These are phyloP conservation scores for Termitomyces sp. DNA, from an alignment of 768 basidiomycete genomes.

Conservation along the genomic window DNA sequence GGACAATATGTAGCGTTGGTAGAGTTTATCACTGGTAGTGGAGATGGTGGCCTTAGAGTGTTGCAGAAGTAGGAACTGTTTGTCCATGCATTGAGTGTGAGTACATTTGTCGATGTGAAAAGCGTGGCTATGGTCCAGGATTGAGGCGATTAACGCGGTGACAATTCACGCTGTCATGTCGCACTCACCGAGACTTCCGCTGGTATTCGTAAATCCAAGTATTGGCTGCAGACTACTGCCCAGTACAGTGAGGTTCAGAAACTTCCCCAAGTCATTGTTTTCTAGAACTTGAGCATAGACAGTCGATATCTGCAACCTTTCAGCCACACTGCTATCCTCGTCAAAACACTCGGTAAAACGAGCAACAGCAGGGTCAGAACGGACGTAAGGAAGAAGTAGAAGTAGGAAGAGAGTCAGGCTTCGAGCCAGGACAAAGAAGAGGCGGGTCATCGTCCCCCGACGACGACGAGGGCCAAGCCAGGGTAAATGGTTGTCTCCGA, in stretches of 20 bases:
- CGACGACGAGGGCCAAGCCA: conserved; percentile 12
- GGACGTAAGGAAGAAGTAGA: conserved; percentile 18
- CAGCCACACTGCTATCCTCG: conserved; percentile 34
- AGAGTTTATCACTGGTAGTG: conserved; percentile 47
- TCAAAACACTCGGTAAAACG: conserved; percentile 69
- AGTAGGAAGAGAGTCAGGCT: conserved; percentile 21
- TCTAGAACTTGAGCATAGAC: conserved; percentile 71
- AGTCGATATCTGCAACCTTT: conserved; percentile 61
- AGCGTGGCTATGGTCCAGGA: conserved; percentile 59
- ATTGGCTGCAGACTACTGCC: conserved; percentile 61
- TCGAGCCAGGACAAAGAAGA: conserved; percentile 13
- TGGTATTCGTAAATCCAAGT: conserved; percentile 52
- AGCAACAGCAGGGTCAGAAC: conserved; percentile 58
- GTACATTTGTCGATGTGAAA: conserved; percentile 76
- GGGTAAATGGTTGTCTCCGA: conserved; percentile 2
- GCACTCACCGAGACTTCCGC: conserved; percentile 61
- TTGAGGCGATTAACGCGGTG: conserved; percentile 13
- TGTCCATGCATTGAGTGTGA: conserved; percentile 71
- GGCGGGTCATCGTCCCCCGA: conserved; percentile 22
- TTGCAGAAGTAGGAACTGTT: conserved; percentile 76
- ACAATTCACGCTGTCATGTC: conserved; percentile 6
- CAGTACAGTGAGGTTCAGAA: conserved; percentile 70
- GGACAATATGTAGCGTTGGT: conserved; percentile 63
- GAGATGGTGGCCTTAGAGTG: conserved; percentile 74
- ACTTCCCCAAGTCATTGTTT: conserved; percentile 34